A percentile compares a stretch with the other conserved stretches of the same genome.
phyloP scores from a whole-genome alignment of 495 filamentous ascomycete genomes.

The Penicillium ochrochloron region DNA sequence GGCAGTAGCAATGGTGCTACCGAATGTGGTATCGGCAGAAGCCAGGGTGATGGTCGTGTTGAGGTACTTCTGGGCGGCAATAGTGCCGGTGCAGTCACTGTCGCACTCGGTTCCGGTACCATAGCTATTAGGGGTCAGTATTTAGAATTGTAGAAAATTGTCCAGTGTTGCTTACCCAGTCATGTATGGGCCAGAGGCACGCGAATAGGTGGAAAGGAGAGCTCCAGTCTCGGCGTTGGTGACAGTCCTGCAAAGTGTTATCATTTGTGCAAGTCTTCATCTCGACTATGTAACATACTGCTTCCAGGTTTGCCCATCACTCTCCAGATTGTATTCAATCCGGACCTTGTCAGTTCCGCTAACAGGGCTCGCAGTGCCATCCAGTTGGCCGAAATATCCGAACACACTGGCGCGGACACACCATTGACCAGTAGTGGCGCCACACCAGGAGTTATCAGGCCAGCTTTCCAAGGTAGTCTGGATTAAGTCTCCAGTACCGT shows the following conservation, averaged over 20 bases:
- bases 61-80: constrained; percentile 39
- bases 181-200: constrained; percentile 2
- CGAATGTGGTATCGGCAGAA: constrained; percentile 38
- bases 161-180: neutral
- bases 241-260: constrained; percentile 1
- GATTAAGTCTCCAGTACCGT: constrained; percentile 48
- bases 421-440: constrained; percentile 40
- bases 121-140: constrained; percentile 25
- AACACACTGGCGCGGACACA: constrained; percentile 49
- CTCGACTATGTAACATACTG: constrained; percentile 27
- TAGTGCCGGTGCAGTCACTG: constrained; percentile 38
- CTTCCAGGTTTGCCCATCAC: constrained; percentile 39
- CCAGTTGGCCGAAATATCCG: constrained; percentile 43
- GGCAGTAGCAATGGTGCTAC: constrained; percentile 38
- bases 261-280: neutral
- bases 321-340: constrained; percentile 41
- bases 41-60: constrained; percentile 43
- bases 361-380: constrained; percentile 35
- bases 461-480: constrained; percentile 45
- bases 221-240: neutral
- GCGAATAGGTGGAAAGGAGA: neutral
- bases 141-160: neutral
- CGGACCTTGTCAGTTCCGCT: constrained; percentile 37
- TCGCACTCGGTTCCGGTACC: constrained; percentile 47
- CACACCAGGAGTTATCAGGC: constrained; percentile 42